Conservation (phyloP, 2,329 filamentous ascomycete species). For the Fusarium mexicanum region DNA sequence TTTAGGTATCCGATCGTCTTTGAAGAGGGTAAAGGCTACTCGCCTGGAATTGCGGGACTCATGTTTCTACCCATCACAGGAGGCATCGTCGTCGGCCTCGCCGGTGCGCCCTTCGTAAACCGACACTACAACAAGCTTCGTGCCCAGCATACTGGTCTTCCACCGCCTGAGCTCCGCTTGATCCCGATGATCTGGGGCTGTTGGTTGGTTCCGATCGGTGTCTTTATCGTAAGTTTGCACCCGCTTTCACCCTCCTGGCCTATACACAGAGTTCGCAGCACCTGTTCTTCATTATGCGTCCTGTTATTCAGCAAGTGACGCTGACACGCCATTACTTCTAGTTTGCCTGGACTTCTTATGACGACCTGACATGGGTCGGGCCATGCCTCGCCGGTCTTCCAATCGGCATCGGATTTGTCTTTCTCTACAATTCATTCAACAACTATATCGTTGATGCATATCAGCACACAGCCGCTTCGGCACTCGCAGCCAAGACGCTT, state of each 20-base stretch:
- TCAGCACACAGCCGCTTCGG: background rate
- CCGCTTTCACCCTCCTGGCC: background rate
- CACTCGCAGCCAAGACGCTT: background rate
- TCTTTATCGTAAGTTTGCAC: background rate
- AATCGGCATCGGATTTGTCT: background rate
- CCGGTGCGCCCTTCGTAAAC: background rate
- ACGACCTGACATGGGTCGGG: background rate
- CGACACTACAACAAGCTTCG: background rate
- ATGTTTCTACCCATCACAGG: background rate
- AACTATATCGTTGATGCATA: background rate
- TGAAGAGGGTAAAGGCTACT: background rate
- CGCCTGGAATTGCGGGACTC: background rate
- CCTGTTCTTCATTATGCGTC: fast-evolving
- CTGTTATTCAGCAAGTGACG: fast-evolving
- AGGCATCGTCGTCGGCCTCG: background rate
- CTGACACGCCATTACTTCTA: background rate
- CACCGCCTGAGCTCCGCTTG: background rate
- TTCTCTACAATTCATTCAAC: background rate
- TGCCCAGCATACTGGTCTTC: background rate
- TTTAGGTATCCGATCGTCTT: background rate
- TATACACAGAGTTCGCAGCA: fast-evolving
- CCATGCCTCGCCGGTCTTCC: background rate
- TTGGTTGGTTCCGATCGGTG: background rate
- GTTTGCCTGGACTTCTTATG: background rate
- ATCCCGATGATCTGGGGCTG: background rate